Conservation (phyloP, 345 rosid genomes). For the Salix udensis region DNA sequence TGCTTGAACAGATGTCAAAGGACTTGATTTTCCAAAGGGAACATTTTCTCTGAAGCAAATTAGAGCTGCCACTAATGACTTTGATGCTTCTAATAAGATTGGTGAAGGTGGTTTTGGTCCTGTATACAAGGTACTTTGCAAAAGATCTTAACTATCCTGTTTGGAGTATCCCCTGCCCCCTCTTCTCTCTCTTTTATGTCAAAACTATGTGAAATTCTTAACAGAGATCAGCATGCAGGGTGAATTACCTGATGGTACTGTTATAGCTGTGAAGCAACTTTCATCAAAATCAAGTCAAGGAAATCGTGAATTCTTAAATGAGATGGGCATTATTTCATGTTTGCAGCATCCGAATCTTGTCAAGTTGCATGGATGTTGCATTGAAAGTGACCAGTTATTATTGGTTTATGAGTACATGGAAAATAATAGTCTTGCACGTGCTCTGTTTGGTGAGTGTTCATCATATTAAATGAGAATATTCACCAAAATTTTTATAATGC, state of each 20-base stretch:
- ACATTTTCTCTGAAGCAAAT: slow-evolving; percentile 50
- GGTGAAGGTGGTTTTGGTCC: slow-evolving; percentile 79
- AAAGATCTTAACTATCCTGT: neutral
- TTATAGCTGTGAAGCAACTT: slow-evolving; percentile 52
- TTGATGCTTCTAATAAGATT: slow-evolving; percentile 46
- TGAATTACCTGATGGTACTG: slow-evolving; percentile 41
- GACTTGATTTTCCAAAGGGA: slow-evolving; percentile 38
- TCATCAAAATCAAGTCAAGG: slow-evolving; percentile 58
- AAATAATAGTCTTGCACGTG: slow-evolving; percentile 52
- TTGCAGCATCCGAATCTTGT: slow-evolving; percentile 58
- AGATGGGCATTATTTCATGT: slow-evolving; percentile 60
- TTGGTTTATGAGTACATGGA: slow-evolving; percentile 54
- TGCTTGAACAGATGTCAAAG: slow-evolving; percentile 34
- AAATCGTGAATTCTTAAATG: slow-evolving; percentile 52
- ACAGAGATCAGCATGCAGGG: slow-evolving; percentile 33
- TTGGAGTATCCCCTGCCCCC: neutral
- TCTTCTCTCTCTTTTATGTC: neutral
- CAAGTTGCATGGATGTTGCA: slow-evolving; percentile 50
- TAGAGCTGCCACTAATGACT: slow-evolving; percentile 49
- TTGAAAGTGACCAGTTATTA: slow-evolving; percentile 53
- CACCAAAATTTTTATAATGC: neutral
- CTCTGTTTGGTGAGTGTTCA: slow-evolving; percentile 37
- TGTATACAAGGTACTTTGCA: slow-evolving; percentile 48
- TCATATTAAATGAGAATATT: neutral
- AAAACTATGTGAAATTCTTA: neutral